Percentiles rank a stretch among this genome's conserved stretches.
Evolutionary conservation across 768 basidiomycete species (phyloP).

Genomic region (Cubamyces lactineus): DNA sequence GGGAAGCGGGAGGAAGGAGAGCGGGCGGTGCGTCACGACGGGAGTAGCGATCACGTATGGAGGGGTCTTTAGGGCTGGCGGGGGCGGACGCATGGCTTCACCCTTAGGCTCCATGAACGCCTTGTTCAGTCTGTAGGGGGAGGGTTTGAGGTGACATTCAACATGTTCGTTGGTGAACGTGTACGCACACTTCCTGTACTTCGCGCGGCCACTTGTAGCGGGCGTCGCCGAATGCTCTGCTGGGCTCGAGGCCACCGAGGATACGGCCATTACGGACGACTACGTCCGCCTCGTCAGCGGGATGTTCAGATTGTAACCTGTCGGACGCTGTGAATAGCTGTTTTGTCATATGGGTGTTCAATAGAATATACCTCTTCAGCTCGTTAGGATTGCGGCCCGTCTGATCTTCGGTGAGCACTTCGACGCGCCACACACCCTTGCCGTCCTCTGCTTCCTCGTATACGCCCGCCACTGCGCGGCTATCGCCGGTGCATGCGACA

Average conservation of each 20-base stretch:
- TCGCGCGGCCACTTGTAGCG: constrained; percentile 85
- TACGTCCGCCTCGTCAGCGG: constrained; percentile 66
- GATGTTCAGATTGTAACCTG: constrained; percentile 85
- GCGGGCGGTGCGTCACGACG: constrained; percentile 76
- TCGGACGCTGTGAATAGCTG: neutral
- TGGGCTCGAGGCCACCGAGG: constrained; percentile 86
- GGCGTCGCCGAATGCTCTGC: constrained; percentile 86
- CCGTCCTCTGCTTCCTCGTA: constrained; percentile 74
- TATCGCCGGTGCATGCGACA: constrained; percentile 91
- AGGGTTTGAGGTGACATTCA: neutral
- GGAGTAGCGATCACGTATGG: constrained; percentile 91
- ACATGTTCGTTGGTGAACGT: neutral
- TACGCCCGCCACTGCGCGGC: constrained; percentile 92
- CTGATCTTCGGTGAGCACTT: constrained; percentile 95
- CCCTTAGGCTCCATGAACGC: constrained; percentile 70
- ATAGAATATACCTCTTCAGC: constrained; percentile 65
- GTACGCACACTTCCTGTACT: constrained; percentile 68
- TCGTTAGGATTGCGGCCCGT: constrained; percentile 91
- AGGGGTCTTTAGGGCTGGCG: constrained; percentile 74
- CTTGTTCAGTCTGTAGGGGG: constrained; percentile 52
- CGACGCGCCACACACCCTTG: constrained; percentile 83
- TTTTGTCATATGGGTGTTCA: neutral
- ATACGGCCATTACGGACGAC: constrained; percentile 84
- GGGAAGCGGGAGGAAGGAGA: constrained; percentile 52
- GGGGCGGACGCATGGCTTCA: constrained; percentile 59